phyloP scores from a whole-genome alignment of 768 basidiomycete genomes.

The Russula abietina region DNA sequence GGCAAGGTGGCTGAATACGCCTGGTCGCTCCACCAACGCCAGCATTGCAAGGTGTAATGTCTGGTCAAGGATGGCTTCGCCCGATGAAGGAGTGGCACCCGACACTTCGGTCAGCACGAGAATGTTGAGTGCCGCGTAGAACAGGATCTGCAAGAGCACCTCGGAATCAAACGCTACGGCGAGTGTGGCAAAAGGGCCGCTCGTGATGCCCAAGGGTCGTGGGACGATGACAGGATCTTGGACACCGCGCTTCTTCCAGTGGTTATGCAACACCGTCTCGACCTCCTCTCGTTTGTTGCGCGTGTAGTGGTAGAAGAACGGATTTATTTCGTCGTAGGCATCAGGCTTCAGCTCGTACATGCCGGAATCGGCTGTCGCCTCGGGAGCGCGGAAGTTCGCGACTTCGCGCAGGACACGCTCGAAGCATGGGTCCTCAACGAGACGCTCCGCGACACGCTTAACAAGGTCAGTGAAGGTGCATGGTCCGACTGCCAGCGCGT shows the following conservation, averaged over 20 bases:
- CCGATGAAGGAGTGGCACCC: slow-evolving; percentile 61
- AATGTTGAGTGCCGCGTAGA: slow-evolving; percentile 75
- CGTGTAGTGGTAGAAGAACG: slow-evolving; percentile 94
- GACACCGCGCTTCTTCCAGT: slow-evolving; percentile 59
- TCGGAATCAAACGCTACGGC: slow-evolving; percentile 61
- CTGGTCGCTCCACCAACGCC: slow-evolving; percentile 65
- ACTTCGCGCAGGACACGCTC: slow-evolving; percentile 73
- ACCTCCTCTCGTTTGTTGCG: slow-evolving; percentile 92
- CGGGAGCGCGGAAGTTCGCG: slow-evolving; percentile 77
- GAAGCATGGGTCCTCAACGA: slow-evolving; percentile 78
- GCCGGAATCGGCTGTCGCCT: slow-evolving; percentile 70
- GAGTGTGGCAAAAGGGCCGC: slow-evolving; percentile 65
- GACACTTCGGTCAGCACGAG: slow-evolving; percentile 55
- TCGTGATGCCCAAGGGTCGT: slow-evolving; percentile 53
- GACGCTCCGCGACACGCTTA: slow-evolving; percentile 85
- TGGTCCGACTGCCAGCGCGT: slow-evolving; percentile 82
- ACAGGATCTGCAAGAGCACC: slow-evolving; percentile 72
- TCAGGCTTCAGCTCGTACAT: slow-evolving; percentile 86
- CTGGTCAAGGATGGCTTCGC: slow-evolving; percentile 88
- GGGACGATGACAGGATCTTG: slow-evolving; percentile 73
- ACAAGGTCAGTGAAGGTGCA: slow-evolving; percentile 87
- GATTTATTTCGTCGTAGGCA: slow-evolving; percentile 81
- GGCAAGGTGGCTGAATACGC: slow-evolving; percentile 54
- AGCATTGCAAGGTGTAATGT: slow-evolving; percentile 82
- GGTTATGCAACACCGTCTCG: slow-evolving; percentile 62